Base-by-base conservation (phyloP, 495 filamentous ascomycete genomes). In the Chaetomium tenue region DNA sequence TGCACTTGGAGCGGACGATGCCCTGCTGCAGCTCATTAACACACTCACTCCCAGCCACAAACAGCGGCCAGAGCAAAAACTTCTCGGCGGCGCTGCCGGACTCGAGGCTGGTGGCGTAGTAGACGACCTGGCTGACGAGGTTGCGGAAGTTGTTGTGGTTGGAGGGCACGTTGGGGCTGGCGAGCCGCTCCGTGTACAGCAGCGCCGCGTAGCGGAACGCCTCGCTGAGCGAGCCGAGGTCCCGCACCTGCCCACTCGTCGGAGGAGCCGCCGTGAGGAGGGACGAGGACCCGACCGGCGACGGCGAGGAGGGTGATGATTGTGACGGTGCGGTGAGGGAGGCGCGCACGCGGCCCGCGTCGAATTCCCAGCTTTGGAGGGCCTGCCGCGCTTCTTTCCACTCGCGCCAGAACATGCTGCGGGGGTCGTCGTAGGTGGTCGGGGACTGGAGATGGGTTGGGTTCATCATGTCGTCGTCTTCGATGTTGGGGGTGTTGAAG, bases 51-150 rank as follows among this genome's bases (percentile, higher is more conserved):
- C 93, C 93, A 0, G 87, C 88, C 56, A 97, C 89, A 72, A 97
- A 97, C 12, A 97, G 82, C 11, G 93, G 93, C 93, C 93, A 98
- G 2, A 98, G 86, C 26, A 98, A 79, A 69, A 94, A 96, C 71
- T 96, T 93, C 74, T 94, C 90, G 53, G 85, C 82, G 64, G 75
- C 79, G 66, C 80, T 82, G 54, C 81, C 81, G 2, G 87, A 84
- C 64, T 90, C 84, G 25, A 97, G 87, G 57, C 86, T 86, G 16
- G 86, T 86, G 44, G 95, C 88, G 74, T 94, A 92, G 73, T 87
- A 89, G 57, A 97, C 82, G 12, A 93, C 88, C 60, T 89, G 86
- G 61, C 84, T 84, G 46, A 97, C 91, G 4, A 96, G 84, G 58
- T 86, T 87, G 71, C 93, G 91, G 76, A 97, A 90, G 66, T 90